phyloP scores from a whole-genome alignment of 1,284 basidiomycete species.

The Pyrrhoderma lamaoense region DNA sequence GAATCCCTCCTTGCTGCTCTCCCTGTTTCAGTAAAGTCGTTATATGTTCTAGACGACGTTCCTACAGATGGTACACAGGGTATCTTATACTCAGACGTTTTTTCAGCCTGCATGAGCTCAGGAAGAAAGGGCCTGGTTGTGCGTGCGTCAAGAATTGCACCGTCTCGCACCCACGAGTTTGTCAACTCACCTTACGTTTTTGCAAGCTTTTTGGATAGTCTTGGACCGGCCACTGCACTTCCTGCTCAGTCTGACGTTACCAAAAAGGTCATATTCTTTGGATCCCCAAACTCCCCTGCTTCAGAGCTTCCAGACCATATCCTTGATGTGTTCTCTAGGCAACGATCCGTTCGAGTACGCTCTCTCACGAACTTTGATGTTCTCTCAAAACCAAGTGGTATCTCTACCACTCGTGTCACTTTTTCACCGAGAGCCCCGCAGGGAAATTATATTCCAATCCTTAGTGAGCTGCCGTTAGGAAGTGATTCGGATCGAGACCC shows the following conservation, averaged over 20 bases:
- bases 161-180: constrained; percentile 47
- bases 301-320: constrained; percentile 47
- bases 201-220: constrained; percentile 35
- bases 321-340: constrained; percentile 50
- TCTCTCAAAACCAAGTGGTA: constrained; percentile 62
- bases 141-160: constrained; percentile 51
- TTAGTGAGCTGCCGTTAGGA: constrained; percentile 21
- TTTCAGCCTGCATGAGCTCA: constrained; percentile 48
- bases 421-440: constrained; percentile 40
- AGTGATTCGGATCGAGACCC: constrained; percentile 11
- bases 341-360: constrained; percentile 43
- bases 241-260: constrained; percentile 23
- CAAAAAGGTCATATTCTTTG: constrained; percentile 60
- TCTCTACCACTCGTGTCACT: constrained; percentile 53
- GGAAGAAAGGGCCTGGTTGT: constrained; percentile 36
- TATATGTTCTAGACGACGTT: constrained; percentile 74
- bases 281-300: constrained; percentile 47
- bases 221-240: constrained; percentile 25
- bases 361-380: constrained; percentile 60
- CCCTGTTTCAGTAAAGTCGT: constrained; percentile 46
- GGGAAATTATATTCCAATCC: constrained; percentile 23
- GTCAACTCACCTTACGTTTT: constrained; percentile 41
- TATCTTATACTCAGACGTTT: constrained; percentile 64
- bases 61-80: constrained; percentile 56
- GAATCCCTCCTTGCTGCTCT: constrained; percentile 48